These are phyloP conservation scores for Suillus clintonianus DNA, from an alignment of 768 basidiomycete species.

Conservation along the genomic window DNA sequence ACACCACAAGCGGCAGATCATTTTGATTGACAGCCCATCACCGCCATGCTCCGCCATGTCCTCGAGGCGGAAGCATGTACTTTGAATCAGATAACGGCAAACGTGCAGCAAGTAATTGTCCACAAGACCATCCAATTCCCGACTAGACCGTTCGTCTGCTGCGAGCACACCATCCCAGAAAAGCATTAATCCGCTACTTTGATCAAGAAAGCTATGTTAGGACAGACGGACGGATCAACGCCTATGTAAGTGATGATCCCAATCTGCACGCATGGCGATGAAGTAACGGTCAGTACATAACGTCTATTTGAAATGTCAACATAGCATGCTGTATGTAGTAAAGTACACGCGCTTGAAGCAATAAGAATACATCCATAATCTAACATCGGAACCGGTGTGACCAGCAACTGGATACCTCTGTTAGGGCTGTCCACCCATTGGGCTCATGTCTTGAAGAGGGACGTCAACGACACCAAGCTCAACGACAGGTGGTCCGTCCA, in stretches of 20 bases:
- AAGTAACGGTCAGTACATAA: not conserved
- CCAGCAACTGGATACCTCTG: not conserved
- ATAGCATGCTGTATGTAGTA: not conserved
- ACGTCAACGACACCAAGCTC: constrained; percentile 35
- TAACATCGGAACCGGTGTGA: not conserved
- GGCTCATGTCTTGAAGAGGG: not conserved
- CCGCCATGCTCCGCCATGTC: too few relatives aligned
- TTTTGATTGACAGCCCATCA: too few relatives aligned
- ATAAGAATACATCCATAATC: not conserved
- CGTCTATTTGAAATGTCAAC: not conserved
- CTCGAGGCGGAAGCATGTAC: too few relatives aligned
- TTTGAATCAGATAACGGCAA: too few relatives aligned
- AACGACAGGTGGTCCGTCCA: constrained; percentile 30
- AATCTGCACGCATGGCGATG: not conserved
- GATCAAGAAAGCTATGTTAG: not conserved
- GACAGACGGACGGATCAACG: not conserved
- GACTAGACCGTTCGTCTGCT: not conserved
- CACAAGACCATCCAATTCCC: not conserved
- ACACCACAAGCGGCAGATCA: too few relatives aligned
- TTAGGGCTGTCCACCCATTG: not conserved
- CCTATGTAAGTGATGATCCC: not conserved
- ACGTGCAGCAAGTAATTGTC: too few relatives aligned
- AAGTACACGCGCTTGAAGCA: not conserved
- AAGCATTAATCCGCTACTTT: not conserved
- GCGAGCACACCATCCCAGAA: not conserved